Evolutionary conservation across 2,329 filamentous ascomycete species (phyloP), one percentile per base, ranked within the genome.

Genomic region (Monosporascus sp.): DNA sequence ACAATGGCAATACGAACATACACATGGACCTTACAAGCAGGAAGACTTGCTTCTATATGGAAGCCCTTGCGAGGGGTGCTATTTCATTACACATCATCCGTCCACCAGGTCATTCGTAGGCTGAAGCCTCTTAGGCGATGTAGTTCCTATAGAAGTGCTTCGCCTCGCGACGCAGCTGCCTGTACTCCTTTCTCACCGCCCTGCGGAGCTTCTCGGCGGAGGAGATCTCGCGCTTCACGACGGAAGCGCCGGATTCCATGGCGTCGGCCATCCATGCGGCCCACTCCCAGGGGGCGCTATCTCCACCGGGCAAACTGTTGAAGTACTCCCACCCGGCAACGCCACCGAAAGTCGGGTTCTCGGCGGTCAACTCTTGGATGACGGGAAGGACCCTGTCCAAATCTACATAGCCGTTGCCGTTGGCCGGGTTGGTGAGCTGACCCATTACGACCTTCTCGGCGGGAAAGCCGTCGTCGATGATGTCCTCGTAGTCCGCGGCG

Each of bases 301-400:
- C 67, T 24, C 81, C 85, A 1, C 85, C 86, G 0, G 89, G 88
- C 54, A 85, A 68, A 52, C 86, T 83, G 73, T 96, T 95, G 73
- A 93, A 96, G 68, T 94, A 96, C 73, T 97, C 92, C 92, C 92
- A 97, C 2, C 91, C 91, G 85, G 94, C 94, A 7, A 97, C 85
- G 1, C 92, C 92, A 1, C 91, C 92, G 68, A 96, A 94, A 1
- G 74, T 74, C 1, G 81, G 80, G 62, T 89, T 89, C 51, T 72
- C 67, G 3, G 61, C 63, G n/a, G 69, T 64, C 26, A 83, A 62
- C 3, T 71, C 64, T 14, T 64, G 60, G 3, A 82, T 65, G 0
- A 78, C 75, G 7, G 64, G 56, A 1, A 71, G 71, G 38, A 81
- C 65, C 54, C 77, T 77, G 37, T 80, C 73, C 53, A 74, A 75